Percentiles rank a stretch among this genome's conserved stretches.
Conservation (phyloP, 2,329 filamentous ascomycete genomes). For the Periconia sp. region DNA sequence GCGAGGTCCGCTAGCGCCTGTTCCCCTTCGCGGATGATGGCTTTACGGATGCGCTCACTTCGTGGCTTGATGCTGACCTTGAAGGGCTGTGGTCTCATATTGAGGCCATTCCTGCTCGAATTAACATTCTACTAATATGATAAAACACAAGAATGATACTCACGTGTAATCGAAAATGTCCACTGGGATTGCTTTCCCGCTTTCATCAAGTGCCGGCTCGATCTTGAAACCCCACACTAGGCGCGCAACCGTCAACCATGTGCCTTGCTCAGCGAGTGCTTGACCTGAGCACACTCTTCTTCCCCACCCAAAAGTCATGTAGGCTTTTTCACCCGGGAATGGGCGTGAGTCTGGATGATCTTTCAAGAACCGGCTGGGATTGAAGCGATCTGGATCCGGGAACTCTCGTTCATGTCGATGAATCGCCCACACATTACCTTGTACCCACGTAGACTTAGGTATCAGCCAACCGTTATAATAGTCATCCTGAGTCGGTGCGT, state of each 20-base stretch:
- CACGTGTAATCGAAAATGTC: slow-evolving; percentile 64
- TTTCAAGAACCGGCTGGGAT: slow-evolving; percentile 39
- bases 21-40: slow-evolving; percentile 60
- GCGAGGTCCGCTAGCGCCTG: slow-evolving; percentile 60
- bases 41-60: slow-evolving; percentile 54
- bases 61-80: slow-evolving; percentile 60
- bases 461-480: slow-evolving; percentile 47
- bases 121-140: slow-evolving; percentile 12
- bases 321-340: slow-evolving; percentile 54
- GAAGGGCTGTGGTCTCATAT: slow-evolving; percentile 64
- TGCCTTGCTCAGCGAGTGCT: slow-evolving; percentile 65
- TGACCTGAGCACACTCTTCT: slow-evolving; percentile 65
- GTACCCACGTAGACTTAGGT: slow-evolving; percentile 47
- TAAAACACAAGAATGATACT: too few species aligned
- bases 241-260: slow-evolving; percentile 64
- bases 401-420: slow-evolving; percentile 47
- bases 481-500: slow-evolving; percentile 42
- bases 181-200: slow-evolving; percentile 57
- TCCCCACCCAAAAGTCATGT: slow-evolving; percentile 63
- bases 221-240: slow-evolving; percentile 65
- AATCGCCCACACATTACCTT: slow-evolving; percentile 51
- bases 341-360: slow-evolving; percentile 31
- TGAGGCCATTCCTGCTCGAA: slow-evolving; percentile 58
- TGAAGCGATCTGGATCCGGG: slow-evolving; percentile 46
- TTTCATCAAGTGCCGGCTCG: slow-evolving; percentile 46